These are phyloP conservation scores for Cymbopogon flexuosus DNA, from an alignment of 202 grass and related monocot genomes.

Conservation along the genomic window DNA sequence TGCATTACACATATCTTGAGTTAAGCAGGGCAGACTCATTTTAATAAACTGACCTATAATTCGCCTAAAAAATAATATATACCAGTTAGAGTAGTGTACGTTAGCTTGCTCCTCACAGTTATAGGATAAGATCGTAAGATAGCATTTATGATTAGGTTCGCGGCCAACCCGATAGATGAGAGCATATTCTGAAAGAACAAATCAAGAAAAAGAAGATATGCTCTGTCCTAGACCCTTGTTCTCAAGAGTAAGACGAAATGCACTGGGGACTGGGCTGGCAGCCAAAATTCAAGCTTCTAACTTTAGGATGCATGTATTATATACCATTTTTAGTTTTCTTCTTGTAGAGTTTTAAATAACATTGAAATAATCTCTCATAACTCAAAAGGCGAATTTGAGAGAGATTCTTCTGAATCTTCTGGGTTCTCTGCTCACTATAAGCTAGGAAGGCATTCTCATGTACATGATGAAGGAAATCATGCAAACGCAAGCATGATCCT, in stretches of 20 bases:
- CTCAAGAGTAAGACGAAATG: neutral
- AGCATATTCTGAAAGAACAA: conserved; percentile 5
- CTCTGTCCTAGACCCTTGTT: neutral
- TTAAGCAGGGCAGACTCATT: neutral
- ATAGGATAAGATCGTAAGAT: conserved; percentile 25
- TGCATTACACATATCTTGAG: neutral
- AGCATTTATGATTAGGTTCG: neutral
- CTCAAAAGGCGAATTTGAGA: neutral
- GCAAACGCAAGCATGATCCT: neutral
- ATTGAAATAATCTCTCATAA: neutral
- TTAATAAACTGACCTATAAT: neutral
- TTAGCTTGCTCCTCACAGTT: neutral
- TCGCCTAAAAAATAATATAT: neutral
- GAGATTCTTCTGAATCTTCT: neutral
- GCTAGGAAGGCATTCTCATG: neutral
- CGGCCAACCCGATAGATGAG: neutral
- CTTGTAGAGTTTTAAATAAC: neutral
- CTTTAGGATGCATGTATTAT: neutral
- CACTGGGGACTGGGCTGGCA: neutral
- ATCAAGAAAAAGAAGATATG: neutral
- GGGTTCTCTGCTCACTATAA: neutral
- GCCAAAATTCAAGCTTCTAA: neutral
- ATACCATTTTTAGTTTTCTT: neutral
- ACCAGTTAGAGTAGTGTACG: neutral
- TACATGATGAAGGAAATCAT: neutral